Base-by-base conservation (phyloP, 257 asterid genomes). In the Cruciata laevipes region DNA sequence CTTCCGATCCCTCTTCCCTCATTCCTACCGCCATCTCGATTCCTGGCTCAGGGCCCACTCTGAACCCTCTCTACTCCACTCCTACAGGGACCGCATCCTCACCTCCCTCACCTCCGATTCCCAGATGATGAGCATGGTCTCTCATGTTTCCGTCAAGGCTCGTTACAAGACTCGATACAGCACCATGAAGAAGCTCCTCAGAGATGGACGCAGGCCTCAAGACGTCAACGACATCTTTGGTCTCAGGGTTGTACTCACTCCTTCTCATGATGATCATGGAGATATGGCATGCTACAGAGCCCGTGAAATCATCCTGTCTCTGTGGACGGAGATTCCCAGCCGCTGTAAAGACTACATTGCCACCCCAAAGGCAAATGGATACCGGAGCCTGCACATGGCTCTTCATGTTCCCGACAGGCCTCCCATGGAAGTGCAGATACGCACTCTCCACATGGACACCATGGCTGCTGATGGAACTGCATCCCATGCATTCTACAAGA, bases 401-500 rank as follows among this genome's bases (percentile, higher is more conserved):
- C 88, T 93, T 78, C 94, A 89, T 73, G 75, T 87, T 68, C 81
- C 85, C 69, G 94, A 85, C 63, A 82, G 85, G 40, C 98, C 98
- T 0, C 77, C 74, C 63, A 86, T 88, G 98, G 98, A 93, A 76
- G 85, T 93, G 74, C 98, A 93, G 76, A 88, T 93, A 75, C 83
- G 98, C 55, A 93, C 97, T 25, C 78, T 77, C 27, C 89, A 86
- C 77, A 93, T 93, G 98, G 98, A 93, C 78, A 79, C 77, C 79
- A 67, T 83, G 79, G 98, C 98, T 13, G 93, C 86, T 53, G 98
- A 89, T 71, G 98, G 98, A 58, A 76, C 90, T 21, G 98, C 98
- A 24, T 88, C 98, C 60, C 98, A 93, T 78, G 87, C 98, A 6
- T 69, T 89, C 63, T 93, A 86, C 83, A 90, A 93, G 82, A 87